These are phyloP conservation scores for Bertia moriformis DNA, from an alignment of 2,329 filamentous ascomycete species.

Conservation along the genomic window DNA sequence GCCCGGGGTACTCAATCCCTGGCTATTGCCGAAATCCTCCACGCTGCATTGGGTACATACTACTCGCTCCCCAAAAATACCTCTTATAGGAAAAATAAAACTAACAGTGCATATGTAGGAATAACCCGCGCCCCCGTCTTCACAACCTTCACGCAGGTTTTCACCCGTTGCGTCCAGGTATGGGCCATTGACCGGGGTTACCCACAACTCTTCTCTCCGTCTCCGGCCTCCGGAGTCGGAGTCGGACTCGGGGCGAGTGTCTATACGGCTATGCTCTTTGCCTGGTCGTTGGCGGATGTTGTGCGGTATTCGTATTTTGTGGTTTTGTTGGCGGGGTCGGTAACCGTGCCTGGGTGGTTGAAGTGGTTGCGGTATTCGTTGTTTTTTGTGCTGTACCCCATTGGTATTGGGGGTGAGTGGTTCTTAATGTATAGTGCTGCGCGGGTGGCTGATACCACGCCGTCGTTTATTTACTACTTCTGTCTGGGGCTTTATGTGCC, in stretches of 20 bases:
- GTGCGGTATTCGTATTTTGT: slow-evolving; percentile 1
- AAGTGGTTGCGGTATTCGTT: neutral
- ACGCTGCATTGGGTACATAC: neutral
- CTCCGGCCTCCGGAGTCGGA: too few species aligned
- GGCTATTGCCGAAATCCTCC: neutral
- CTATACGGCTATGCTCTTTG: neutral
- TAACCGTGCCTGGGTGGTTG: neutral
- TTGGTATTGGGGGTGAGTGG: slow-evolving; percentile 1
- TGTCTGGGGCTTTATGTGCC: neutral
- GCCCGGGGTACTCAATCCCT: neutral
- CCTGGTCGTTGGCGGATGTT: neutral
- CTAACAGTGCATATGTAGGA: neutral
- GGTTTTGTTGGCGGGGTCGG: neutral
- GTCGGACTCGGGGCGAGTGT: too few species aligned
- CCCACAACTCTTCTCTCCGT: neutral
- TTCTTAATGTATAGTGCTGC: neutral
- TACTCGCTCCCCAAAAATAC: neutral
- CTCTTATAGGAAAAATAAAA: too few species aligned
- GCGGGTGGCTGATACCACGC: neutral
- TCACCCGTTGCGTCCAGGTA: neutral
- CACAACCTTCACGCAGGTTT: slow-evolving; percentile 1
- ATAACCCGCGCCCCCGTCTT: neutral
- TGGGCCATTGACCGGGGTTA: neutral
- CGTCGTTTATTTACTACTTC: neutral
- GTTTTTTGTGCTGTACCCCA: neutral